Percentiles rank a stretch among this genome's conserved stretches.
Conservation (phyloP, 345 rosid genomes). For the Euclidium syriacum region DNA sequence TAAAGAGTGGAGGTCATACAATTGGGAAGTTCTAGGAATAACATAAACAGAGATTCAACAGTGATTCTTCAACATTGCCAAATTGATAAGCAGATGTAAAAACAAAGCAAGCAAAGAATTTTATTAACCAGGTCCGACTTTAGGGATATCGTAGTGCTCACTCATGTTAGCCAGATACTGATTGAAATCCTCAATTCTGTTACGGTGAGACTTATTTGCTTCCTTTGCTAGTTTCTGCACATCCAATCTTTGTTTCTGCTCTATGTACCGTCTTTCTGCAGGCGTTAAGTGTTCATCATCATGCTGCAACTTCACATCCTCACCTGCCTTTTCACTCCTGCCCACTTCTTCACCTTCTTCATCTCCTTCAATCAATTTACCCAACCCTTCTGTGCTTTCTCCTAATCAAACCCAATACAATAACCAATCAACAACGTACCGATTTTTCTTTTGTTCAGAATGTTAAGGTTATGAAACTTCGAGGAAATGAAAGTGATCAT, state of each 20-base stretch:
- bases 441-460: background rate
- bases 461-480: background rate
- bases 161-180: conserved; percentile 91
- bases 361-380: conserved; percentile 28
- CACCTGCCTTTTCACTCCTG: conserved; percentile 33
- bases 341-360: conserved; percentile 34
- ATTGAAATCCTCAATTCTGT: conserved; percentile 79
- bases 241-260: conserved; percentile 66
- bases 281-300: conserved; percentile 53
- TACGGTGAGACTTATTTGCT: conserved; percentile 76
- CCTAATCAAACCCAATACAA: conserved; percentile 22
- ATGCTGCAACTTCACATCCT: conserved; percentile 38
- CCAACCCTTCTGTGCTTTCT: conserved; percentile 28
- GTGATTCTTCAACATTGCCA: conserved; percentile 10
- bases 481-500: background rate
- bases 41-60: conserved; percentile 13
- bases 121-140: conserved; percentile 82
- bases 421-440: background rate
- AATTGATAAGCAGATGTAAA: conserved; percentile 13
- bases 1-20: background rate
- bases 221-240: conserved; percentile 59
- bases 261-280: conserved; percentile 65
- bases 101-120: background rate
- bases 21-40: background rate
- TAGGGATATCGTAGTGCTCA: conserved; percentile 85